These are phyloP conservation scores for Tolypocladium tropicale DNA, from an alignment of 2,329 filamentous ascomycete species.

Conservation along the genomic window DNA sequence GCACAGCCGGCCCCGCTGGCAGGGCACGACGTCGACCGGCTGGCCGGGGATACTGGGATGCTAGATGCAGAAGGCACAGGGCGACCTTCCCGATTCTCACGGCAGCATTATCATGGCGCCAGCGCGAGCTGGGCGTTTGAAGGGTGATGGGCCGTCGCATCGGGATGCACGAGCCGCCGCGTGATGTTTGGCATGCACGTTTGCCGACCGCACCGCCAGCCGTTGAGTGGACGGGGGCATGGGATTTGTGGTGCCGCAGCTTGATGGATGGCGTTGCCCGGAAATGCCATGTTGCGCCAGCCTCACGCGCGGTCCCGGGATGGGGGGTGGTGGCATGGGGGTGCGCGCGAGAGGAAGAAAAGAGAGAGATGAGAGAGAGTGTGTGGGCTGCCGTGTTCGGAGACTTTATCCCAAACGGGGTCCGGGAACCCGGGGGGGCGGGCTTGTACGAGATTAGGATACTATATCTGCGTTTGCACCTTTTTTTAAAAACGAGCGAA, in stretches of 20 bases:
- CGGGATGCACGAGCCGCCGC: background rate
- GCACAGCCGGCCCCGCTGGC: background rate
- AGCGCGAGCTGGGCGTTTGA: background rate
- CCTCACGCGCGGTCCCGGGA: background rate
- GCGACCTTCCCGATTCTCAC: conserved; percentile 1
- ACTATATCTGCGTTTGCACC: background rate
- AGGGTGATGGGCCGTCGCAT: background rate
- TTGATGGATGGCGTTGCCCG: background rate
- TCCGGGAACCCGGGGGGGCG: background rate
- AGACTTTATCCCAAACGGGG: background rate
- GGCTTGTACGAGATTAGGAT: background rate
- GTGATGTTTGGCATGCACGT: background rate
- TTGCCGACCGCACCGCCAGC: background rate
- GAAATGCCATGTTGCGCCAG: background rate
- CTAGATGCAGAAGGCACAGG: background rate
- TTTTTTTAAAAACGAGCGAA: no score
- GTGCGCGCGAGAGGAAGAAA: no score
- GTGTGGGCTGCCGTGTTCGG: background rate
- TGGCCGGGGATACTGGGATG: no score
- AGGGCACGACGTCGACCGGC: background rate
- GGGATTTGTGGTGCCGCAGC: background rate
- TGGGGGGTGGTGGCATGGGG: background rate
- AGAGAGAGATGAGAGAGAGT: no score
- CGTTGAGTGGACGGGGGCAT: background rate
- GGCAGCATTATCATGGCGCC: background rate